Conservation (phyloP, 2,329 filamentous ascomycete species). For the Aureobasidium musti region DNA sequence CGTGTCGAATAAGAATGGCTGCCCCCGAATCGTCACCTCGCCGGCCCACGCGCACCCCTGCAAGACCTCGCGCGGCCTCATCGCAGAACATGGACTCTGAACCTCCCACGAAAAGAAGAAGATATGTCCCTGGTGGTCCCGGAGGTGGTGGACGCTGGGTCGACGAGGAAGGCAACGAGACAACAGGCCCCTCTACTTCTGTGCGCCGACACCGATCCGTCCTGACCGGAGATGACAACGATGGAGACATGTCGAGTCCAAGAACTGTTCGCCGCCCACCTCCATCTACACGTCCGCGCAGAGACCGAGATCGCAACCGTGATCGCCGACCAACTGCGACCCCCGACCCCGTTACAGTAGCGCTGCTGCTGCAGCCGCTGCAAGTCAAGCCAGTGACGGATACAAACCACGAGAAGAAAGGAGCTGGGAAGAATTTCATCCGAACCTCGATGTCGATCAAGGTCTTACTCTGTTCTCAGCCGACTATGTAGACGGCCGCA, state of each 20-base stretch:
- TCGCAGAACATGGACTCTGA: slow-evolving; percentile 44
- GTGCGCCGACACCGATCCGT: slow-evolving; percentile 23
- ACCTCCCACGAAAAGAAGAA: slow-evolving; percentile 49
- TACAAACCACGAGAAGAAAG: slow-evolving; percentile 97
- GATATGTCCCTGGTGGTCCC: slow-evolving; percentile 82
- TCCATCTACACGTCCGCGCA: slow-evolving; percentile 36
- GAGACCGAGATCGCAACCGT: slow-evolving; percentile 46
- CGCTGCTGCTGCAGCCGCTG: slow-evolving; percentile 83
- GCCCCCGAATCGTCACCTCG: slow-evolving; percentile 35
- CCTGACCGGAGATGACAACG: slow-evolving; percentile 30
- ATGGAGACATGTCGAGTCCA: slow-evolving; percentile 22
- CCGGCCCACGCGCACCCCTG: slow-evolving; percentile 39
- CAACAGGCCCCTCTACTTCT: slow-evolving; percentile 36
- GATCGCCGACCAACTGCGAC: slow-evolving; percentile 47
- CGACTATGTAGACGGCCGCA: slow-evolving; percentile 78
- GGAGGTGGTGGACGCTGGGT: slow-evolving; percentile 84
- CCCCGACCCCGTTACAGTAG: slow-evolving; percentile 73
- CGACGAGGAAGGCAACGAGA: slow-evolving; percentile 67
- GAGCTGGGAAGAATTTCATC: slow-evolving; percentile 97
- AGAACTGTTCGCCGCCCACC: slow-evolving; percentile 31
- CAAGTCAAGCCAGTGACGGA: slow-evolving; percentile 86
- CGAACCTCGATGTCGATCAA: slow-evolving; percentile 85
- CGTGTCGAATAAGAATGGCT: slow-evolving; percentile 34
- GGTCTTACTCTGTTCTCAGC: slow-evolving; percentile 76
- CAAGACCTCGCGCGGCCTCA: slow-evolving; percentile 35